Percentiles rank a stretch among this genome's conserved stretches.
These are phyloP conservation scores for Paramecium sonneborni DNA, from an alignment of 73 alveolate species.

Conservation along the genomic window DNA sequence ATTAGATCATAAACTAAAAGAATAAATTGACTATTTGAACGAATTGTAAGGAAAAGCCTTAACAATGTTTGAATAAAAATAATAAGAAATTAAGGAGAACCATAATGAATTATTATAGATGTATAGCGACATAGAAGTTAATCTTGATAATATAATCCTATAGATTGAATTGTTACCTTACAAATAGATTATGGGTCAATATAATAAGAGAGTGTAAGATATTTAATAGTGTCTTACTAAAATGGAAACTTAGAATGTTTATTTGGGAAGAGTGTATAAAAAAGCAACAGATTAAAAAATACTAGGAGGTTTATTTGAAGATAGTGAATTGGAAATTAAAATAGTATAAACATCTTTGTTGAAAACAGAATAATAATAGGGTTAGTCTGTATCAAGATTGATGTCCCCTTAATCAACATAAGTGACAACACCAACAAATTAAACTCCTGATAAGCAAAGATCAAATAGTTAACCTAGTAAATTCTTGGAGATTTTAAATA, in stretches of 20 bases:
- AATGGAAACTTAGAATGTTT: not conserved
- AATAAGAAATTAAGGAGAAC: not conserved
- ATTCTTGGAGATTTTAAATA: constrained; percentile 31
- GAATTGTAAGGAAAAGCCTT: constrained; percentile 16
- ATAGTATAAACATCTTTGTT: constrained; percentile 14
- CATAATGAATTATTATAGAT: constrained; percentile 35
- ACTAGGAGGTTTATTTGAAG: constrained; percentile 41
- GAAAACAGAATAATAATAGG: not conserved
- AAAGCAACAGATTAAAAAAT: not conserved
- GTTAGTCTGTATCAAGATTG: not conserved
- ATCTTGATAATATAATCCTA: not conserved
- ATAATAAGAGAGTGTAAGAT: constrained; percentile 26
- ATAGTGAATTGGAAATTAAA: constrained; percentile 15
- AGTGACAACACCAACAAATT: constrained; percentile 44
- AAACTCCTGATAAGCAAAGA: constrained; percentile 42
- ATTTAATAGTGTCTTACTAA: not conserved
- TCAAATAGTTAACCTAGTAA: constrained; percentile 49
- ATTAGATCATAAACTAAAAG: constrained; percentile 20
- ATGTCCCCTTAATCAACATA: constrained; percentile 34
- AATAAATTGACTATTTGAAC: constrained; percentile 25
- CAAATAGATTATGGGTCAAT: constrained; percentile 36
- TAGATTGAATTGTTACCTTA: not conserved
- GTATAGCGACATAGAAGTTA: constrained; percentile 53
- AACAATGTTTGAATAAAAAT: not conserved
- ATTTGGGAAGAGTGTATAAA: constrained; percentile 29